phyloP scores from a whole-genome alignment of 1,139 yeast genomes.

The Candida buenavistaensis region DNA sequence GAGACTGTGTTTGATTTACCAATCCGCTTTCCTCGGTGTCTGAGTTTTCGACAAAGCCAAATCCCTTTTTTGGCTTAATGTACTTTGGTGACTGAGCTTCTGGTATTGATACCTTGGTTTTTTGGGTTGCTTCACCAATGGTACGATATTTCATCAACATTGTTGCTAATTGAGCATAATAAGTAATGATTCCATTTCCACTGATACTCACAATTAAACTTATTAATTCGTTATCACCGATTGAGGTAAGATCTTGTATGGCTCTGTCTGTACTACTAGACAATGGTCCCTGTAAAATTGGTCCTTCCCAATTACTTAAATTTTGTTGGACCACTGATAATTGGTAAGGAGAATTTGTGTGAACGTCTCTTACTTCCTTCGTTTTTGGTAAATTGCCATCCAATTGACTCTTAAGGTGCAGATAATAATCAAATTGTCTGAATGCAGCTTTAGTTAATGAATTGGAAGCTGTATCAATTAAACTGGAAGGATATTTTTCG shows the following conservation, averaged over 20 bases:
- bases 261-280: background rate
- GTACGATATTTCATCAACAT: conserved; percentile 23
- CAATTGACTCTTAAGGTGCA: conserved; percentile 19
- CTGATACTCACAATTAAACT: conserved; percentile 22
- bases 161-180: conserved; percentile 33
- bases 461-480: conserved; percentile 15
- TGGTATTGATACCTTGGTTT: conserved; percentile 4
- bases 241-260: conserved; percentile 10
- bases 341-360: conserved; percentile 14
- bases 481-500: conserved; percentile 16
- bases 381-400: conserved; percentile 7
- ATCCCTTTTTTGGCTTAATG: conserved; percentile 33
- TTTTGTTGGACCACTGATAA: conserved; percentile 16
- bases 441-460: conserved; percentile 17
- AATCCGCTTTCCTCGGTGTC: conserved; percentile 14
- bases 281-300: conserved; percentile 28
- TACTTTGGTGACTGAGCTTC: conserved; percentile 18
- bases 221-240: conserved; percentile 19
- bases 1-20: conserved; percentile 5
- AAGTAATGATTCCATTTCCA: conserved; percentile 19
- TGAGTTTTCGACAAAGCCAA: conserved; percentile 36
- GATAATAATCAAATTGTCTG: conserved; percentile 22
- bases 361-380: conserved; percentile 12
- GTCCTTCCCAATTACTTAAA: conserved; percentile 14
- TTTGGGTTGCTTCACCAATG: conserved; percentile 4